A percentile compares a stretch with the other conserved stretches of the same genome.
Evolutionary conservation across 805 yeast species (phyloP).

Genomic region (Myxozyma geophila): DNA sequence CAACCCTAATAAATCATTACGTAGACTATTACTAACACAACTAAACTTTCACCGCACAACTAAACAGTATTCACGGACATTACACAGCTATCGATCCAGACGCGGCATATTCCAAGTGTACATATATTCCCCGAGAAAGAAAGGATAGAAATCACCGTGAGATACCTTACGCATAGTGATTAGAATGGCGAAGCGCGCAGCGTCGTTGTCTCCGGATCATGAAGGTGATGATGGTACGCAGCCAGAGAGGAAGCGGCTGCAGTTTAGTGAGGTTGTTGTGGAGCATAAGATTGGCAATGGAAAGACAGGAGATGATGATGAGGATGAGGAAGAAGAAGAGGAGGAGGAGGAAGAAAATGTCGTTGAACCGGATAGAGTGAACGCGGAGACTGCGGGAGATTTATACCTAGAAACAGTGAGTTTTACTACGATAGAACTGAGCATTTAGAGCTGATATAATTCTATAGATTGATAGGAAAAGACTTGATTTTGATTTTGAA

Average conservation of each 20-base stretch:
- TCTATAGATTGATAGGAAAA: slow-evolving; percentile 28
- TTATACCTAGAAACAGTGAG: slow-evolving; percentile 37
- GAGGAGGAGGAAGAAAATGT: slow-evolving; percentile 20
- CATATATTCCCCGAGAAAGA: background rate
- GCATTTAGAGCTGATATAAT: background rate
- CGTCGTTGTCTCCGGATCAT: slow-evolving; percentile 1
- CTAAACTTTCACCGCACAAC: too few species aligned
- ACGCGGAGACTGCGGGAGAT: slow-evolving; percentile 17
- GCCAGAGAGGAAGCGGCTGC: slow-evolving; percentile 3
- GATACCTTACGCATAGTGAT: background rate
- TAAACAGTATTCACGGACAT: too few species aligned
- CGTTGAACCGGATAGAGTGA: background rate
- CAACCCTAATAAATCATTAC: background rate
- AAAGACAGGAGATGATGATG: slow-evolving; percentile 12
- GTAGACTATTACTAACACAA: too few species aligned
- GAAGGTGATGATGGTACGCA: background rate
- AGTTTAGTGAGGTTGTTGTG: background rate
- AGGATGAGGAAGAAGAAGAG: slow-evolving; percentile 14
- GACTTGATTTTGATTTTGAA: slow-evolving; percentile 70
- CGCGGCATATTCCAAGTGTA: too few species aligned
- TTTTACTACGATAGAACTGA: background rate
- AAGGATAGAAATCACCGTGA: too few species aligned
- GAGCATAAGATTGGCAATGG: background rate
- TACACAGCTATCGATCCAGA: too few species aligned
- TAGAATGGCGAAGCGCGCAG: slow-evolving; percentile 9